Percentiles rank a stretch among this genome's conserved stretches.
These are phyloP conservation scores for Rhododendron mucronatum DNA, from an alignment of 148 eudicot species.

Conservation along the genomic window DNA sequence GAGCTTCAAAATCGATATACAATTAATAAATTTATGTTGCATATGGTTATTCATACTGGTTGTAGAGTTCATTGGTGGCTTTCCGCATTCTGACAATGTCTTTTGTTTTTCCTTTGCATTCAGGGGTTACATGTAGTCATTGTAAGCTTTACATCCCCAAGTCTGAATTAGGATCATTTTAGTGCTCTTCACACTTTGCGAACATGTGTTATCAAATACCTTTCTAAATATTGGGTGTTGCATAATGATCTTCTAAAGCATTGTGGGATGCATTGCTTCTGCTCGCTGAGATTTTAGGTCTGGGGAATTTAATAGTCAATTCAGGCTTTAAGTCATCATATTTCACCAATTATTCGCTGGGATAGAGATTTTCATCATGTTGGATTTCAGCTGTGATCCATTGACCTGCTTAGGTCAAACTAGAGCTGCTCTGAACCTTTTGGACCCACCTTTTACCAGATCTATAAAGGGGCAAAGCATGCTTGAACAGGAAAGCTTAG, in stretches of 20 bases:
- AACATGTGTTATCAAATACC: neutral
- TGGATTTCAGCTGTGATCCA: neutral
- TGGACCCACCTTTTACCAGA: neutral
- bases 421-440: neutral
- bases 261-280: neutral
- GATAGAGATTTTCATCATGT: neutral
- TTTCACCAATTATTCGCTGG: neutral
- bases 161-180: neutral
- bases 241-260: too few species aligned
- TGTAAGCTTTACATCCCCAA: neutral
- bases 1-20: neutral
- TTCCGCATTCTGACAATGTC: neutral
- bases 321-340: neutral
- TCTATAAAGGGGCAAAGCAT: neutral
- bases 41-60: neutral
- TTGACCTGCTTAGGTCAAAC: neutral
- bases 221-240: neutral
- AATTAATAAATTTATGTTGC: neutral
- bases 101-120: neutral
- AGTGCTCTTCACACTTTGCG: neutral
- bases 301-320: neutral
- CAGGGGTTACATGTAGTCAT: neutral
- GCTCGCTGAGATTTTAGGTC: neutral
- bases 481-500: neutral
- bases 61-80: neutral